phyloP scores from a whole-genome alignment of 495 filamentous ascomycete genomes.

The Aspergillus conjunctus region DNA sequence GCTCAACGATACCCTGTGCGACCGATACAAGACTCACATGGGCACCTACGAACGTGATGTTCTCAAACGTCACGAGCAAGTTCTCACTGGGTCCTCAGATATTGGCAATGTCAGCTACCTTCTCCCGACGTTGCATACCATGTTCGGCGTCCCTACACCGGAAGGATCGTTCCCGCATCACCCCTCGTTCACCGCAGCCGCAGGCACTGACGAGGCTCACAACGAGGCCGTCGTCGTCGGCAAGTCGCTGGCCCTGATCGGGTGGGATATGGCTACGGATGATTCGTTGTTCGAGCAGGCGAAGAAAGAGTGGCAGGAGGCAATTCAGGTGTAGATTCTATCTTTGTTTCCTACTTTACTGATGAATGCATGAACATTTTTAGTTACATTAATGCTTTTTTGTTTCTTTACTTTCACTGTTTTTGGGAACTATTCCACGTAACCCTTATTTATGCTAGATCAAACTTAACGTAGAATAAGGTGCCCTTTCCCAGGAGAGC shows the following conservation, averaged over 20 bases:
- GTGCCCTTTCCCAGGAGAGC: no score
- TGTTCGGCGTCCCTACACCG: constrained; percentile 56
- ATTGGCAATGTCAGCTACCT: constrained; percentile 67
- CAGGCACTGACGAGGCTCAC: constrained; percentile 46
- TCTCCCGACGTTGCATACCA: constrained; percentile 61
- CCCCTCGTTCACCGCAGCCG: constrained; percentile 58
- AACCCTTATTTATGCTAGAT: no score
- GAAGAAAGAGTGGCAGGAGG: constrained; percentile 32
- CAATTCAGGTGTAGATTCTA: constrained; percentile 20
- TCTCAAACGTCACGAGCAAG: constrained; percentile 48
- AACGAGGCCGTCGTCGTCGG: constrained; percentile 27
- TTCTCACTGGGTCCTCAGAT: constrained; percentile 52
- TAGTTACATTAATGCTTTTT: neutral
- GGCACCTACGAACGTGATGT: constrained; percentile 50
- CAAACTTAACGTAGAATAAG: no score
- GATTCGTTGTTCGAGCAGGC: constrained; percentile 45
- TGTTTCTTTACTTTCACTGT: neutral
- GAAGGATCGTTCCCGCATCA: constrained; percentile 58
- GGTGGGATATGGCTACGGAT: constrained; percentile 44
- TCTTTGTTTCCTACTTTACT: neutral
- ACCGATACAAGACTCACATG: constrained; percentile 55
- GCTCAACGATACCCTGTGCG: constrained; percentile 59
- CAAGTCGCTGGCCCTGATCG: constrained; percentile 29
- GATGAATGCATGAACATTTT: no score
- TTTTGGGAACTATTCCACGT: no score